Conservation (phyloP, 208 protist genomes). For the Leishmania braziliensis region DNA sequence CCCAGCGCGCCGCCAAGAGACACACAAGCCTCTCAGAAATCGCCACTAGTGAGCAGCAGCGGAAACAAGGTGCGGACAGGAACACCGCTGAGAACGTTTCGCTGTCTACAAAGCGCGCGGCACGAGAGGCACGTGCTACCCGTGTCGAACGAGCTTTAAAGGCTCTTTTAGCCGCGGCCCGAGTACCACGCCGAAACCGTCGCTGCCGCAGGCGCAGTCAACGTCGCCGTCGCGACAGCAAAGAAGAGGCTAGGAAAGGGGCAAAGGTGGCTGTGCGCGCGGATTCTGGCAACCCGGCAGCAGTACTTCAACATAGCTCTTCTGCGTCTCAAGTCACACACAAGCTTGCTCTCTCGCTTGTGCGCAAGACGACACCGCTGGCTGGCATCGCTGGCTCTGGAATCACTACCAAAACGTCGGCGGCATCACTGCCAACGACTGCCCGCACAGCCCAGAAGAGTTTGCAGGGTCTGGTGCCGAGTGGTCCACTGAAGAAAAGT, state of each 20-base stretch:
- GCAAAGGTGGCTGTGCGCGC: not conserved
- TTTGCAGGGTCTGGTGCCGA: slow-evolving; percentile 21
- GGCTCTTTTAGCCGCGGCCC: slow-evolving; percentile 3
- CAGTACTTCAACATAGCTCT: not conserved
- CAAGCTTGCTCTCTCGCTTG: not conserved
- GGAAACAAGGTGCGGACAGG: not conserved
- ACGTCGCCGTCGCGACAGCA: slow-evolving; percentile 10
- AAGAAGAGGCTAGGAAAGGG: not conserved
- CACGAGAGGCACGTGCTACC: not conserved
- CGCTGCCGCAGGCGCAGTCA: slow-evolving; percentile 17
- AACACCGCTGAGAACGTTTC: not conserved
- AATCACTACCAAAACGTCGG: not conserved
- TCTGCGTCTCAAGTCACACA: not conserved
- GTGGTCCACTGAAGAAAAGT: slow-evolving; percentile 19
- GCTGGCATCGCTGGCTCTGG: not conserved
- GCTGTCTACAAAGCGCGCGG: not conserved
- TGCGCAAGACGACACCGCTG: not conserved
- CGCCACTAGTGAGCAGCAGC: not conserved
- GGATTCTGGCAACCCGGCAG: not conserved
- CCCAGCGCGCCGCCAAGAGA: slow-evolving; percentile 9
- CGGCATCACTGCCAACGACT: not conserved
- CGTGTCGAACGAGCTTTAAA: not conserved
- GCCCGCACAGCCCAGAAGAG: slow-evolving; percentile 14
- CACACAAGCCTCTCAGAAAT: not conserved
- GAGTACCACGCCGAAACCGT: slow-evolving; percentile 17